Evolutionary conservation across 2,329 filamentous ascomycete species (phyloP).

Genomic region (Ophiobolus disseminans): DNA sequence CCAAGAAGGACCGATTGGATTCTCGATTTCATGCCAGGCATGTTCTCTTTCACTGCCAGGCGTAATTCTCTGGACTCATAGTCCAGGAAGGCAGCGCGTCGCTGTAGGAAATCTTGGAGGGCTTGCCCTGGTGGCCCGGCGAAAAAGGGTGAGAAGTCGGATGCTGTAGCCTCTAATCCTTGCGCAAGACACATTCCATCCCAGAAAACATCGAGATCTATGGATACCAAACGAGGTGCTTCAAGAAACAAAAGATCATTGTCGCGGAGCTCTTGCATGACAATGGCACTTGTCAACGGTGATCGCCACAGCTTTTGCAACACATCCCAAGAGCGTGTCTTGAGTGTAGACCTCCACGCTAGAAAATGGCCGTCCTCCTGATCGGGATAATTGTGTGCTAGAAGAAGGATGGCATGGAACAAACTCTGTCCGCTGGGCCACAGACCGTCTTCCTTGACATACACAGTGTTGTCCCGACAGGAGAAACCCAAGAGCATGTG

Average conservation of each 20-base stretch:
- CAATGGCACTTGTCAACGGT: conserved; percentile 74
- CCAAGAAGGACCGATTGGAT: conserved; percentile 75
- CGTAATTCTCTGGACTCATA: conserved; percentile 88
- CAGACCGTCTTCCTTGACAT: conserved; percentile 70
- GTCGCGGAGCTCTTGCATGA: conserved; percentile 79
- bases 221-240: conserved; percentile 73
- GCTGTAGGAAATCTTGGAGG: conserved; percentile 77
- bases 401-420: conserved; percentile 79
- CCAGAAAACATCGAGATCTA: conserved; percentile 75
- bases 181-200: conserved; percentile 69
- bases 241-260: conserved; percentile 82
- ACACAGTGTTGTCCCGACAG: conserved; percentile 74
- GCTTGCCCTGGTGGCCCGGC: conserved; percentile 70
- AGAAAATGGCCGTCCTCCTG: conserved; percentile 55
- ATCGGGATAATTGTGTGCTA: conserved; percentile 74
- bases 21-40: conserved; percentile 60
- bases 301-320: conserved; percentile 85
- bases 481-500: conserved; percentile 89
- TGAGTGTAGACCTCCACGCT: conserved; percentile 54
- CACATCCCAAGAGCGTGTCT: conserved; percentile 61
- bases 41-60: conserved; percentile 72
- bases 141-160: conserved; percentile 67
- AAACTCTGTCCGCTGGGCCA: conserved; percentile 77
- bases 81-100: conserved; percentile 79
- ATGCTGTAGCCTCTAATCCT: conserved; percentile 30